A percentile compares a stretch with the other conserved stretches of the same genome.
These are phyloP conservation scores for Agaricus subrufescens DNA, from an alignment of 768 basidiomycete genomes.

Conservation along the genomic window DNA sequence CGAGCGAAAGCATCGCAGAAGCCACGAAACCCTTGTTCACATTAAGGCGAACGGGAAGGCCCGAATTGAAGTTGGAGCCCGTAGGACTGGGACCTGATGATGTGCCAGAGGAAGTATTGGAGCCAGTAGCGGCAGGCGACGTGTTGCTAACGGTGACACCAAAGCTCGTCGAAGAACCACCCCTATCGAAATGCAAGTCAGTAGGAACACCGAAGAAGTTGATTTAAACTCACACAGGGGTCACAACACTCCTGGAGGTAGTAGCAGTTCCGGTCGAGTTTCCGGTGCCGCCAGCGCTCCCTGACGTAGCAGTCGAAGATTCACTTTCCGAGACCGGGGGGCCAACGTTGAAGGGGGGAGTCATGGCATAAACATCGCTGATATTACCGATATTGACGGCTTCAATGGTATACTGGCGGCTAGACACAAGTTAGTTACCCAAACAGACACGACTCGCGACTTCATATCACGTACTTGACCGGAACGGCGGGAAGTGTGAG, in stretches of 20 bases:
- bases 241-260: not conserved
- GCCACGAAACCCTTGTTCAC: conserved; percentile 7
- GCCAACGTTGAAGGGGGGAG: conserved; percentile 38
- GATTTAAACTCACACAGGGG: conserved; percentile 7
- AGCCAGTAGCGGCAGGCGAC: conserved; percentile 10
- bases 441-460: not conserved
- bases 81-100: conserved; percentile 10
- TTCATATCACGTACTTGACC: conserved; percentile 30
- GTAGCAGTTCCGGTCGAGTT: not conserved
- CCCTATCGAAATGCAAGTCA: no score
- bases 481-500: conserved; percentile 46
- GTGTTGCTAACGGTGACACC: conserved; percentile 14
- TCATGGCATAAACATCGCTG: conserved; percentile 35
- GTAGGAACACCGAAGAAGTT: no score
- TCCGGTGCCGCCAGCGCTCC: not conserved
- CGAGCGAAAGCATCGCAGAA: conserved; percentile 25
- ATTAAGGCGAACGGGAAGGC: conserved; percentile 27
- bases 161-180: conserved; percentile 4
- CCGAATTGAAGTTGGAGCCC: conserved; percentile 21
- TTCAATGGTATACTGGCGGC: conserved; percentile 37
- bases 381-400: conserved; percentile 43
- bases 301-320: no score
- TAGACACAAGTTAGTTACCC: not conserved
- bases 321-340: not conserved
- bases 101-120: not conserved